Percentiles rank a stretch among this genome's conserved stretches.
phyloP scores from a whole-genome alignment of 2,329 filamentous ascomycete genomes.

The Calonectria crousiana region DNA sequence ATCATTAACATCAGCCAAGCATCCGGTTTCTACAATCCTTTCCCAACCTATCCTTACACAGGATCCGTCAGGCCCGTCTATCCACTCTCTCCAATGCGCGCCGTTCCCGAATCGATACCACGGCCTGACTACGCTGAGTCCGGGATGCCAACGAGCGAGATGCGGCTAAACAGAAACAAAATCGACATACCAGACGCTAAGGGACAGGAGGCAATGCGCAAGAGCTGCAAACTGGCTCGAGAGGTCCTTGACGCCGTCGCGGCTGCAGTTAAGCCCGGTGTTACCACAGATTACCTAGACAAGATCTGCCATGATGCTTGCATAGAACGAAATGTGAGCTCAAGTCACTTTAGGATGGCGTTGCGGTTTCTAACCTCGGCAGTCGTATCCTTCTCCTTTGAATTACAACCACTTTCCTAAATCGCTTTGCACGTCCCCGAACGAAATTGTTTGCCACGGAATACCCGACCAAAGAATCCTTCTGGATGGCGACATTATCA shows the following conservation, averaged over 20 bases:
- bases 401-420: conserved; percentile 98
- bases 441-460: conserved; percentile 98
- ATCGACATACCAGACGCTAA: conserved; percentile 84
- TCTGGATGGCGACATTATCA: conserved; percentile 94
- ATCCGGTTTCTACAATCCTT: conserved; percentile 91
- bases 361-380: conserved; percentile 19
- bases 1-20: conserved; percentile 85
- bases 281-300: conserved; percentile 96
- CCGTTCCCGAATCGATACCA: conserved; percentile 82
- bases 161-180: conserved; percentile 79
- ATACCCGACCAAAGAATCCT: conserved; percentile 93
- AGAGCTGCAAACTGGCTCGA: conserved; percentile 86
- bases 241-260: conserved; percentile 95
- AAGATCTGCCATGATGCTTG: conserved; percentile 95
- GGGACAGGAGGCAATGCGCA: conserved; percentile 90
- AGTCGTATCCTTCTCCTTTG: conserved; percentile 95
- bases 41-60: conserved; percentile 86
- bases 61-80: conserved; percentile 88
- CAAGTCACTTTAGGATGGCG: background rate
- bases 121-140: conserved; percentile 89
- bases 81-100: conserved; percentile 79
- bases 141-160: conserved; percentile 76
- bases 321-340: conserved; percentile 79
- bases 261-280: conserved; percentile 84
- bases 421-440: conserved; percentile 94